Base-by-base conservation (phyloP, 495 filamentous ascomycete genomes). In the Hypoxylon cercidicola region DNA sequence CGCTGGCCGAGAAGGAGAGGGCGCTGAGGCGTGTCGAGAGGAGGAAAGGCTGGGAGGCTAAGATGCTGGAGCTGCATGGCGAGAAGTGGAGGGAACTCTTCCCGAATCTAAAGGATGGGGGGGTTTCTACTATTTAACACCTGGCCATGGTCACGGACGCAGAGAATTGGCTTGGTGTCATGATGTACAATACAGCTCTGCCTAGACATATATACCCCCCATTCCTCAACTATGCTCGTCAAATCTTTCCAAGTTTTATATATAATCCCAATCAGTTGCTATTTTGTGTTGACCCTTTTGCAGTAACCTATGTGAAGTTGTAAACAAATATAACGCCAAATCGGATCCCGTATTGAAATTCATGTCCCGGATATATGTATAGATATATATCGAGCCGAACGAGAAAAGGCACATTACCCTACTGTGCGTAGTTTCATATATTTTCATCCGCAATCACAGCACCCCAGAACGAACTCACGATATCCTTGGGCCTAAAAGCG, bases 401-500 rank as follows among this genome's bases (percentile, higher is more conserved):
- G n/a, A 13, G 10, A 12, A 3, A 39, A 39, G 2, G 12, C 35
- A 39, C 35, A 6, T 3, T n/a, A 13, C 35, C 35, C 4, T 39
- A 39, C 11, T 13, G 10, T 6, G 2, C 12, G 53, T n/a, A 15
- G n/a, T n/a, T n/a, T 34, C 2, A 37, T 56, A 48, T 34, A 43
- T 8, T 59, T 41, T 30, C 64, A 57, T 55, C 55, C 19, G 40
- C 15, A 64, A 60, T 55, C 58, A 40, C 64, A 35, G 77, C 71
- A 18, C 66, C 55, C 76, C 80, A 77, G 44, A 90, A 83, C 28
- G 88, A 81, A 18, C 53, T 64, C 60, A 89, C 85, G 6, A 91
- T 84, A 67, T 90, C 87, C 43, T 64, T 73, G 44, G 78, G 78
- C 35, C 80, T 79, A 45, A 88, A 86, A 1, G 88, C 89, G 3